Percentiles rank a stretch among this genome's conserved stretches.
Evolutionary conservation across 352 stramenopile species (phyloP).

Genomic region (Globisporangium recalcitrans): DNA sequence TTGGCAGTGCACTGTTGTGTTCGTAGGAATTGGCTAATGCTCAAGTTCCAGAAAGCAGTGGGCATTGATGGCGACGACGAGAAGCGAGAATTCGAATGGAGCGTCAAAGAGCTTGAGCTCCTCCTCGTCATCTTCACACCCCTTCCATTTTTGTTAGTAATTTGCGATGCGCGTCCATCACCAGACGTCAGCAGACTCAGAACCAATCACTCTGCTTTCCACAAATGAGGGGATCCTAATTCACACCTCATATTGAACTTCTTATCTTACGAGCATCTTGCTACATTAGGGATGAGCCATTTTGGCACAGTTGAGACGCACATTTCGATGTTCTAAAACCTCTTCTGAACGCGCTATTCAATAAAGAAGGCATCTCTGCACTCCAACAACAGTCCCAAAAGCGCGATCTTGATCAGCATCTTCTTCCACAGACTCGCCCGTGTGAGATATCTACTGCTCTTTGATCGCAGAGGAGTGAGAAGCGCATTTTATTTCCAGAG

Average conservation of each 20-base stretch:
- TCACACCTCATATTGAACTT: background rate
- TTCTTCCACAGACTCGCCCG: background rate
- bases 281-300: background rate
- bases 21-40: background rate
- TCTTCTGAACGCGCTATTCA: background rate
- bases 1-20: background rate
- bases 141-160: background rate
- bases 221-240: background rate
- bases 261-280: background rate
- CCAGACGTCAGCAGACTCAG: background rate
- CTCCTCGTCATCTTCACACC: background rate
- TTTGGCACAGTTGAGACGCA: background rate
- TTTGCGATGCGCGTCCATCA: background rate
- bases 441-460: background rate
- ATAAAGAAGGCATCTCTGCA: background rate
- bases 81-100: background rate
- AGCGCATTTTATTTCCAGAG: too few relatives aligned
- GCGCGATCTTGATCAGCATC: background rate
- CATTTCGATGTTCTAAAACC: background rate
- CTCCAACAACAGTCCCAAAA: background rate
- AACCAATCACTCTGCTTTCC: background rate
- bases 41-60: background rate
- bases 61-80: background rate
- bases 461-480: background rate
- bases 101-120: too few relatives aligned